Conservation (phyloP, 2,329 filamentous ascomycete genomes). For the Didymella segeticola region DNA sequence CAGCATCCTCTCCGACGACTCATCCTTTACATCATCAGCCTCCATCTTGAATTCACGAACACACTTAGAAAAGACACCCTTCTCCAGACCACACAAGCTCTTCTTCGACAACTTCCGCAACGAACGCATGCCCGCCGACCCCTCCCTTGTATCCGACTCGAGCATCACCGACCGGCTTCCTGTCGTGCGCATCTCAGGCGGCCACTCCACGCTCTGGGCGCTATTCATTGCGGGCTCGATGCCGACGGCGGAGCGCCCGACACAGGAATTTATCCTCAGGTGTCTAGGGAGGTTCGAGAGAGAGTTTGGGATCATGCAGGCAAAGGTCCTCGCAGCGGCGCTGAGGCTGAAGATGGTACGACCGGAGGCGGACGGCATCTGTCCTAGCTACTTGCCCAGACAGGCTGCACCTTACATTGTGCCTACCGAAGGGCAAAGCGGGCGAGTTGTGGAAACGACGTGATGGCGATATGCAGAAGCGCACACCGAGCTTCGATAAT, state of each 20-base stretch:
- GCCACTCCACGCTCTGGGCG: slow-evolving; percentile 41
- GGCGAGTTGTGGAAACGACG: neutral
- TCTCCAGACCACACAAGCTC: slow-evolving; percentile 5
- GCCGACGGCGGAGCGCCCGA: slow-evolving; percentile 30
- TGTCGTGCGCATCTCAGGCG: slow-evolving; percentile 40
- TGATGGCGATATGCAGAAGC: no score
- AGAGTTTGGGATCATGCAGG: slow-evolving; percentile 46
- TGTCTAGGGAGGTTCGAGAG: slow-evolving; percentile 70
- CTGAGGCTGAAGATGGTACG: slow-evolving; percentile 27
- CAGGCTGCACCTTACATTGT: slow-evolving; percentile 14
- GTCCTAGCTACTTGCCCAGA: slow-evolving; percentile 23
- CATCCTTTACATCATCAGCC: neutral
- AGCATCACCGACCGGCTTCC: slow-evolving; percentile 31
- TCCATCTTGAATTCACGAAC: neutral
- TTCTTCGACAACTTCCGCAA: slow-evolving; percentile 29
- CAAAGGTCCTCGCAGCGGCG: slow-evolving; percentile 34
- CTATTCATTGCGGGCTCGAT: slow-evolving; percentile 41
- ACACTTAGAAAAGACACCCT: neutral
- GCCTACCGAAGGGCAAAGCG: neutral
- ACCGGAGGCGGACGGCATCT: slow-evolving; percentile 20
- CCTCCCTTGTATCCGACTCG: slow-evolving; percentile 1
- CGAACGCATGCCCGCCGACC: neutral
- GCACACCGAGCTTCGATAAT: no score
- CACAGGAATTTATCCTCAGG: slow-evolving; percentile 32
- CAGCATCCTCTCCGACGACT: neutral